Percentiles rank a stretch among this genome's conserved stretches.
phyloP scores from a whole-genome alignment of 768 basidiomycete species.

The Termitomyces eurrhizus region DNA sequence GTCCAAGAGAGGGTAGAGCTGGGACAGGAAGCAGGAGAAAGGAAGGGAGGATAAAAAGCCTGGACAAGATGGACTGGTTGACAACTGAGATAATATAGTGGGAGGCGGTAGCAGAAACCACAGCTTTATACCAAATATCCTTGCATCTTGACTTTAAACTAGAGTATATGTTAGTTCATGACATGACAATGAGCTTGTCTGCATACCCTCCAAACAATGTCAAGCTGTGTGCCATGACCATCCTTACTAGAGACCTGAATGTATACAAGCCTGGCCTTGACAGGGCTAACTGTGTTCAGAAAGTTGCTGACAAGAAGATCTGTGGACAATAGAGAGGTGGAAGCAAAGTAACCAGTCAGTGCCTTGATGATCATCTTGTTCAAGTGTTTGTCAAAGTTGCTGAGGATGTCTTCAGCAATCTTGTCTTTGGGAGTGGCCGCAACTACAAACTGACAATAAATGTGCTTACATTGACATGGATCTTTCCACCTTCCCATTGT shows the following conservation, averaged over 20 bases:
- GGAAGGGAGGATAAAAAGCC: conserved; percentile 65
- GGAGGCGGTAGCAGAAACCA: conserved; percentile 69
- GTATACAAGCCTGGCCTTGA: conserved; percentile 77
- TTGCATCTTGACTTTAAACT: conserved; percentile 92
- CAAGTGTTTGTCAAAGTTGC: conserved; percentile 47
- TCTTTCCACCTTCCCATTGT: conserved; percentile 77
- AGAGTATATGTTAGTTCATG: background rate
- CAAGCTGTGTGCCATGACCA: conserved; percentile 52
- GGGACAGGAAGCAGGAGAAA: conserved; percentile 67
- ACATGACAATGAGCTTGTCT: background rate
- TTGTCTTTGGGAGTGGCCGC: conserved; percentile 57
- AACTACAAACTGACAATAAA: conserved; percentile 17
- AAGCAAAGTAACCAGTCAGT: conserved; percentile 42
- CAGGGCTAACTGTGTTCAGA: conserved; percentile 75
- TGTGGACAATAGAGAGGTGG: conserved; percentile 29
- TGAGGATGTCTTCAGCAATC: conserved; percentile 46
- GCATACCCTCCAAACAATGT: conserved; percentile 78
- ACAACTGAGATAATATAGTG: conserved; percentile 85
- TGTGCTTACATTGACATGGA: conserved; percentile 76
- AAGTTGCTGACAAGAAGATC: conserved; percentile 52
- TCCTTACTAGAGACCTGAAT: conserved; percentile 71
- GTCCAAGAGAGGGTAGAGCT: conserved; percentile 54
- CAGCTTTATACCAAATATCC: conserved; percentile 95
- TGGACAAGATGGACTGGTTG: conserved; percentile 55
- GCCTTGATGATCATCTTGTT: conserved; percentile 41